phyloP scores from a whole-genome alignment of 2,329 filamentous ascomycete genomes.

The Sporothrix schenckii region DNA sequence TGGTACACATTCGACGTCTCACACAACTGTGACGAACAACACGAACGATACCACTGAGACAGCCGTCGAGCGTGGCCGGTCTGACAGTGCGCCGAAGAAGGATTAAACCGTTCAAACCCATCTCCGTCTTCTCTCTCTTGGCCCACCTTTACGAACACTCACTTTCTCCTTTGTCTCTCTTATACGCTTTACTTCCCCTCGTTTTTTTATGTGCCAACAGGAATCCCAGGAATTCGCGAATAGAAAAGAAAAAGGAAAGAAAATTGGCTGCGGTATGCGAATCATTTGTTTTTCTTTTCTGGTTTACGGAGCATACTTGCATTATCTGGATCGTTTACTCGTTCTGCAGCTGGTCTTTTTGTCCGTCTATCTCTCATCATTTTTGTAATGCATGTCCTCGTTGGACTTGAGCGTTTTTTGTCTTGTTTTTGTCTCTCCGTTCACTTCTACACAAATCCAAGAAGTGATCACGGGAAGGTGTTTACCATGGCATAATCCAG shows the following conservation, averaged over 20 bases:
- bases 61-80: slow-evolving; percentile 12
- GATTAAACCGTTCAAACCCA: background rate
- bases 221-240: background rate
- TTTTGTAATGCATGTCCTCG: background rate
- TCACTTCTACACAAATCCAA: background rate
- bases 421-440: background rate
- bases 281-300: background rate
- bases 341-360: background rate
- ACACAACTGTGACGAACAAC: background rate
- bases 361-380: background rate
- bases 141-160: background rate
- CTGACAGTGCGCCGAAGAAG: slow-evolving; percentile 20
- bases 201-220: slow-evolving; percentile 13
- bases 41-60: background rate
- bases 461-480: slow-evolving; percentile 11
- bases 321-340: slow-evolving; percentile 17
- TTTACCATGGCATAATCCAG: slow-evolving; percentile 6
- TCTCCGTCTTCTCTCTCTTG: background rate
- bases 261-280: background rate
- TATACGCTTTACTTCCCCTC: background rate
- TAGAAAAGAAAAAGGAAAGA: background rate
- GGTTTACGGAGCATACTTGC: slow-evolving; percentile 17
- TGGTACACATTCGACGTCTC: background rate
- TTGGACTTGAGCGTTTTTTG: background rate
- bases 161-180: background rate